Base-by-base conservation (phyloP, 768 basidiomycete species). In the Mycena polygramma region DNA sequence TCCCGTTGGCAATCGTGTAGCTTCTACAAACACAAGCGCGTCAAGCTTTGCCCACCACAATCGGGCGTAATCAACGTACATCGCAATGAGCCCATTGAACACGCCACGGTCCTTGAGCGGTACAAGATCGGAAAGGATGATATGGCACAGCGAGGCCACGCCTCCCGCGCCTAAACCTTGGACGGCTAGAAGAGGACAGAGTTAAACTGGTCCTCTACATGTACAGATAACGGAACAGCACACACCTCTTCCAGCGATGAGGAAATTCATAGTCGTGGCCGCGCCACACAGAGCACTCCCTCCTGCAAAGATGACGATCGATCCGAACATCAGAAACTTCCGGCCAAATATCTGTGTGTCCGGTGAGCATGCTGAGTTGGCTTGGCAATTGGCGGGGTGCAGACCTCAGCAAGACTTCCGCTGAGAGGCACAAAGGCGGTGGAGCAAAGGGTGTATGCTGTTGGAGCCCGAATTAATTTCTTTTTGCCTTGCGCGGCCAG, bases 241-340 rank as follows among this genome's bases (percentile, higher is more conserved):
- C n/a, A n/a, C n/a, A 57, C 54, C 54, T 39, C 54, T 57, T 22
- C 54, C 54, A 3, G 54, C 54, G 13, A 57, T 57, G 11, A 57
- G 37, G 36, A 57, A 57, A 10, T 39, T 39, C 26, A 57, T 13
- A 57, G 36, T 57, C 36, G 20, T 57, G 20, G 54, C 36, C n/a
- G 80, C 77, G 0, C 85, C 87, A 14, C 81, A 82, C 0, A 90
- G 45, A 14, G 82, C 84, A 26, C 82, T 84, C 0, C 88, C 88
- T 24, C 84, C 54, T 0, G 82, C 82, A 65, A 86, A 87, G 35
- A 85, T 67, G 2, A 74, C 55, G n/a, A 86, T 74, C 5, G 78
- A 71, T 0, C 73, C 17, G 0, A 85, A 67, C 51, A 85, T 70
- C 30, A 79, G 68, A 7, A 81, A 78, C 14, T 78, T 74, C 2